Conservation (phyloP, 306 rosid genomes). For the Biancaea sappan region DNA sequence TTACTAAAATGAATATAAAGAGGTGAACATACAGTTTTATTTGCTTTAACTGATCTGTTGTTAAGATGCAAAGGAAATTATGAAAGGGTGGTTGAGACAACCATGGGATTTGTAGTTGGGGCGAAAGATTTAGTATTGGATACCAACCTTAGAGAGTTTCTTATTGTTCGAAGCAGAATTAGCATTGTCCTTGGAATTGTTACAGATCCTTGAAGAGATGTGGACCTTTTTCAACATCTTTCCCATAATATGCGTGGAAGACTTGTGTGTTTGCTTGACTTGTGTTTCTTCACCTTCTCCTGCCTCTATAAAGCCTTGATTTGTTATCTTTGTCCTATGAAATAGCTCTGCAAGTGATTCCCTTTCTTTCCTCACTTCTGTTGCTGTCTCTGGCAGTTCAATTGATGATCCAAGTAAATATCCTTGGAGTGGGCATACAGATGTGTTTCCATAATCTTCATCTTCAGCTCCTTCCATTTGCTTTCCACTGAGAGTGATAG, state of each 20-base stretch:
- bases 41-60: not conserved
- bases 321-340: slow-evolving; percentile 55
- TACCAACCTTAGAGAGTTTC: slow-evolving; percentile 74
- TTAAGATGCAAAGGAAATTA: slow-evolving; percentile 26
- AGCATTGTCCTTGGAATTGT: slow-evolving; percentile 33
- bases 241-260: slow-evolving; percentile 62
- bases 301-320: slow-evolving; percentile 41
- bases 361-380: slow-evolving; percentile 61
- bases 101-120: slow-evolving; percentile 21
- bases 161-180: slow-evolving; percentile 55
- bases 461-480: slow-evolving; percentile 54
- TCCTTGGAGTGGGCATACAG: slow-evolving; percentile 86
- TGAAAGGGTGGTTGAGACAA: slow-evolving; percentile 14
- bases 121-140: slow-evolving; percentile 38
- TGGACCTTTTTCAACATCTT: slow-evolving; percentile 60
- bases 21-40: not conserved
- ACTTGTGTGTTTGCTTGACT: slow-evolving; percentile 44
- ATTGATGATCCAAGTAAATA: slow-evolving; percentile 76
- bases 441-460: slow-evolving; percentile 58
- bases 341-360: slow-evolving; percentile 67
- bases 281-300: slow-evolving; percentile 42
- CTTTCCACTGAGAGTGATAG: slow-evolving; percentile 62
- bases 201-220: slow-evolving; percentile 49
- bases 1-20: slow-evolving; percentile 15
- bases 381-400: slow-evolving; percentile 55